Evolutionary conservation across 257 asterid genomes (phyloP).

Genomic region (Capsicum chinense): DNA sequence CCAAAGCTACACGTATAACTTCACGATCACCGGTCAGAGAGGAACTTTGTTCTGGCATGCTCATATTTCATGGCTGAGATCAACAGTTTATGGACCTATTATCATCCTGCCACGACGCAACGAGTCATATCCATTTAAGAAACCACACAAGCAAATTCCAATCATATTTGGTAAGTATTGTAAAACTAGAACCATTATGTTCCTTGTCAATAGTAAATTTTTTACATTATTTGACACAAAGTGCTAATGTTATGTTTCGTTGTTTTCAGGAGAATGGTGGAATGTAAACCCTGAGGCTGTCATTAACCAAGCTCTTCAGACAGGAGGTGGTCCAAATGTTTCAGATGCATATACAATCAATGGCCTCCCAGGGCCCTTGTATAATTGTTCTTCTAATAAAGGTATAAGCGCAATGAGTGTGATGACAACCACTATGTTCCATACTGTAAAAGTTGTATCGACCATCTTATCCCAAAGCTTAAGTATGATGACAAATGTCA

Average conservation of each 20-base stretch:
- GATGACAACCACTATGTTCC: not conserved
- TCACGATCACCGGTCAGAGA: constrained; percentile 70
- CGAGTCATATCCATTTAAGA: constrained; percentile 64
- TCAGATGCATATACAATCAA: constrained; percentile 79
- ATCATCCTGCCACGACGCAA: constrained; percentile 61
- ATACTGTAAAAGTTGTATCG: not conserved
- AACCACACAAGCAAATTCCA: constrained; percentile 70
- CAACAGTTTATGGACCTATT: constrained; percentile 64
- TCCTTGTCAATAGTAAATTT: not conserved
- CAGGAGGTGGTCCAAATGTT: constrained; percentile 68
- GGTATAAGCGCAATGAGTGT: constrained; percentile 42
- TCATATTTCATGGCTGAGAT: constrained; percentile 67
- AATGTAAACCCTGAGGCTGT: constrained; percentile 69
- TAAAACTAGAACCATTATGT: not conserved
- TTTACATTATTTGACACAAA: not conserved
- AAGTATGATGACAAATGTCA: not conserved
- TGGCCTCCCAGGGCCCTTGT: constrained; percentile 73
- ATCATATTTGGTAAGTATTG: constrained; percentile 52
- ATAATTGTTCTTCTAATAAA: constrained; percentile 66
- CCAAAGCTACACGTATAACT: constrained; percentile 61
- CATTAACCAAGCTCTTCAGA: constrained; percentile 65
- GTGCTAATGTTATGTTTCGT: constrained; percentile 10
- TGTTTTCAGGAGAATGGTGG: constrained; percentile 74
- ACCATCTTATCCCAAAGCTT: not conserved
- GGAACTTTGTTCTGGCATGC: constrained; percentile 82